phyloP scores from a whole-genome alignment of 495 filamentous ascomycete genomes.

The Cudoniella acicularis region DNA sequence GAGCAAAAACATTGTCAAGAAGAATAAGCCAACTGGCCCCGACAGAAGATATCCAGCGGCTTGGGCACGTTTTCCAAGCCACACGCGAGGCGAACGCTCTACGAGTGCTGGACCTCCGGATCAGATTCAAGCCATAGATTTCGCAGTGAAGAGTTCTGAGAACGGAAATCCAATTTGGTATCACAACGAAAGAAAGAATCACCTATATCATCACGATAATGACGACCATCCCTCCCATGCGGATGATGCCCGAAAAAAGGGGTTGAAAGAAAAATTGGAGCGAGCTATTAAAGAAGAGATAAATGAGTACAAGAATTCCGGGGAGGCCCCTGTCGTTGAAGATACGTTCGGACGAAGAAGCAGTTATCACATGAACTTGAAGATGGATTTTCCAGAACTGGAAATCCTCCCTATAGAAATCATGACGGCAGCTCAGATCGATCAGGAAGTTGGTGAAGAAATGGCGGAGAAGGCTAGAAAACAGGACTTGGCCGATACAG shows the following conservation, averaged over 20 bases:
- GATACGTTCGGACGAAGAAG: slow-evolving; percentile 13
- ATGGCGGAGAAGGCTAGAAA: neutral
- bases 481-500: neutral
- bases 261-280: slow-evolving; percentile 2
- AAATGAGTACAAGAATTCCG: slow-evolving; percentile 3
- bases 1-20: slow-evolving; percentile 20
- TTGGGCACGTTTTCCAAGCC: slow-evolving; percentile 23
- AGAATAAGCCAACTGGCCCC: slow-evolving; percentile 5
- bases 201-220: slow-evolving; percentile 16
- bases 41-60: slow-evolving; percentile 15
- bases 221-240: slow-evolving; percentile 12
- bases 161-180: slow-evolving; percentile 17
- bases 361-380: slow-evolving; percentile 10
- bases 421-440: slow-evolving; percentile 1
- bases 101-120: slow-evolving; percentile 7
- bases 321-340: neutral
- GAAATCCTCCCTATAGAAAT: slow-evolving; percentile 13
- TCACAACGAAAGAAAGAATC: neutral
- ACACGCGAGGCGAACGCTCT: slow-evolving; percentile 15
- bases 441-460: neutral
- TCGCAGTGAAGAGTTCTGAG: slow-evolving; percentile 12
- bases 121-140: slow-evolving; percentile 14
- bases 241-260: slow-evolving; percentile 2
- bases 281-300: slow-evolving; percentile 1
- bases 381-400: slow-evolving; percentile 24